These are phyloP conservation scores for Yamadazyma spencermartinsiae DNA, from an alignment of 1,139 yeast genomes.

Conservation along the genomic window DNA sequence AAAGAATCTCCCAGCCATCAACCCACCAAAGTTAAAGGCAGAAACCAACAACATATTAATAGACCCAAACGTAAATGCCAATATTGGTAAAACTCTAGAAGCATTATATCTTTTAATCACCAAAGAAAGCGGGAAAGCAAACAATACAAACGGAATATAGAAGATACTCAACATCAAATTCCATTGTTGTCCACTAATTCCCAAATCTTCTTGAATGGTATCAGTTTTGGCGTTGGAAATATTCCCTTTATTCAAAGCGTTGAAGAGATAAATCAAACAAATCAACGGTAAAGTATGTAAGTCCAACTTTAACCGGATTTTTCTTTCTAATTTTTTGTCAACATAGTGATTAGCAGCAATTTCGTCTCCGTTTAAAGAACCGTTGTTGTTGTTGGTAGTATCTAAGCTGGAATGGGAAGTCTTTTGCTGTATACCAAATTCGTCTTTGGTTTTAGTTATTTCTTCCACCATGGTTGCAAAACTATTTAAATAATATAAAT, in stretches of 20 bases:
- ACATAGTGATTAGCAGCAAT: conserved; percentile 11
- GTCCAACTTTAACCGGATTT: conserved; percentile 34
- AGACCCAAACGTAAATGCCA: conserved; percentile 31
- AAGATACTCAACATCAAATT: conserved; percentile 31
- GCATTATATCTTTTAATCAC: conserved; percentile 29
- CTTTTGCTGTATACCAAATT: conserved; percentile 14
- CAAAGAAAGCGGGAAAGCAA: conserved; percentile 36
- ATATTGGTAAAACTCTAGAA: conserved; percentile 30
- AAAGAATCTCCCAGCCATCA: conserved; percentile 28
- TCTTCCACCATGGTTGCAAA: background rate
- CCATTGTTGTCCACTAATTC: conserved; percentile 27
- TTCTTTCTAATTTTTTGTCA: conserved; percentile 23
- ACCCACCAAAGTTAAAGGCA: conserved; percentile 24
- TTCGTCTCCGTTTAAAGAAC: conserved; percentile 18
- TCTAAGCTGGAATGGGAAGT: conserved; percentile 16
- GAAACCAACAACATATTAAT: conserved; percentile 26
- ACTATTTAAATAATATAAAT: no score
- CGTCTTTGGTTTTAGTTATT: conserved; percentile 1
- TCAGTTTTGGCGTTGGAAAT: conserved; percentile 31
- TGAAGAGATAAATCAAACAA: conserved; percentile 28
- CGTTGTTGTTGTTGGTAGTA: conserved; percentile 13
- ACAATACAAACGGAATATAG: conserved; percentile 31
- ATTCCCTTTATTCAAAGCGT: conserved; percentile 31
- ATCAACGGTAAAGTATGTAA: conserved; percentile 30
- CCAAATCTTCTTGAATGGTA: conserved; percentile 26